Evolutionary conservation across 768 basidiomycete genomes (phyloP), one percentile per base, ranked within the genome.

Genomic region (Rhodocollybia butyracea): DNA sequence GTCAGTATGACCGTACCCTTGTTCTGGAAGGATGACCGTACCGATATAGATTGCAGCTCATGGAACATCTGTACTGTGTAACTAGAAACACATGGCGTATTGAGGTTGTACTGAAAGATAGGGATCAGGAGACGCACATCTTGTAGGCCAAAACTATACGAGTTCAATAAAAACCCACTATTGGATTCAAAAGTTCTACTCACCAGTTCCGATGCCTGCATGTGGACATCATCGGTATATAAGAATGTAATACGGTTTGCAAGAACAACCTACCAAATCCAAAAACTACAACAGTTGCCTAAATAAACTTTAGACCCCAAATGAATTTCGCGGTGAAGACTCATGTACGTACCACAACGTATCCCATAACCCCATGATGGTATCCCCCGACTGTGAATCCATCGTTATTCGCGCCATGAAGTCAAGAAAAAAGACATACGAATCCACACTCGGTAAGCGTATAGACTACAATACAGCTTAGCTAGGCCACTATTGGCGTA

Each of bases 381-480:
- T 70, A 74, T 29, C 72, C 73, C 48, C 73, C 60, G 31, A 75
- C 71, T 73, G 26, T 13, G 15, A 40, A 40, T 17, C 34, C n/a
- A 30, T 46, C 17, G 45, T 46, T 26, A 46, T 7, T 29, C 15
- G n/a, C 13, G 19, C 26, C 10, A n/a, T n/a, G 42, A 39, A 36
- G 15, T 21, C 2, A 19, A 29, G 27, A 32, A 46, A 7, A 55
- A 43, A 8, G 10, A 76, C 77, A 64, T 51, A 80, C 77, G 72
- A 46, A 74, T 64, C 77, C 77, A 79, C 7, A 79, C 73, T 3
- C 79, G 73, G 55, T 69, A 68, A 5, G 76, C 69, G 43, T 80
- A 80, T 22, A 79, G 59, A 57, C 78, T 78, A 22, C 46, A 42
- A 51, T 31, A 29, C 15, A 45, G n/a, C 31, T 40, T 19, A 48